phyloP scores from a whole-genome alignment of 2,329 filamentous ascomycete genomes.

The Aspergillus viridinutans region DNA sequence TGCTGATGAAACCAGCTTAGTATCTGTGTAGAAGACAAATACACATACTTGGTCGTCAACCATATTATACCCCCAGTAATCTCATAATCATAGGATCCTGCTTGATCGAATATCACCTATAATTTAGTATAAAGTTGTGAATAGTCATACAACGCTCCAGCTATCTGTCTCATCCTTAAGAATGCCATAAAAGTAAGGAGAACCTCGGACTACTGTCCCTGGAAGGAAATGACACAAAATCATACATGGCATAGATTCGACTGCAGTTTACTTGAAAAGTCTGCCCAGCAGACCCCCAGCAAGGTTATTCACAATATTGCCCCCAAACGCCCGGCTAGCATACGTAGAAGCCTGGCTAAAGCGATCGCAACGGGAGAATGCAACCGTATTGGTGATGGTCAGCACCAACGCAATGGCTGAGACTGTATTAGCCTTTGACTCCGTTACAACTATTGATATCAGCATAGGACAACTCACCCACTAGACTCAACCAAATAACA shows the following conservation, averaged over 20 bases:
- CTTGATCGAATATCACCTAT: neutral
- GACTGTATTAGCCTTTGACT: conserved; percentile 1
- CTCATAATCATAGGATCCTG: neutral
- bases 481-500: conserved; percentile 49
- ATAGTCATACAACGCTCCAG: neutral
- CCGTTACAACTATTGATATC: neutral
- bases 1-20: neutral
- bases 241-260: neutral
- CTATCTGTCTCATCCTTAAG: neutral
- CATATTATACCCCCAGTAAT: neutral
- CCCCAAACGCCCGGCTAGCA: conserved; percentile 53
- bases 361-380: conserved; percentile 49
- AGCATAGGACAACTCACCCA: conserved; percentile 38
- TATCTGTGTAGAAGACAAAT: neutral
- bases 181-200: neutral
- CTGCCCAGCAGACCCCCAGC: conserved; percentile 53
- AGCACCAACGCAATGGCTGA: conserved; percentile 47
- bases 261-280: conserved; percentile 44
- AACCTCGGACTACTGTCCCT: conserved; percentile 1
- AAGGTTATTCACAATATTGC: conserved; percentile 52
- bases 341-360: conserved; percentile 57
- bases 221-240: neutral
- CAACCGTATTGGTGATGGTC: conserved; percentile 50
- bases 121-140: neutral
- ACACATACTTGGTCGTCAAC: neutral